Conservation (phyloP, 306 rosid genomes). For the Fragaria iinumae region DNA sequence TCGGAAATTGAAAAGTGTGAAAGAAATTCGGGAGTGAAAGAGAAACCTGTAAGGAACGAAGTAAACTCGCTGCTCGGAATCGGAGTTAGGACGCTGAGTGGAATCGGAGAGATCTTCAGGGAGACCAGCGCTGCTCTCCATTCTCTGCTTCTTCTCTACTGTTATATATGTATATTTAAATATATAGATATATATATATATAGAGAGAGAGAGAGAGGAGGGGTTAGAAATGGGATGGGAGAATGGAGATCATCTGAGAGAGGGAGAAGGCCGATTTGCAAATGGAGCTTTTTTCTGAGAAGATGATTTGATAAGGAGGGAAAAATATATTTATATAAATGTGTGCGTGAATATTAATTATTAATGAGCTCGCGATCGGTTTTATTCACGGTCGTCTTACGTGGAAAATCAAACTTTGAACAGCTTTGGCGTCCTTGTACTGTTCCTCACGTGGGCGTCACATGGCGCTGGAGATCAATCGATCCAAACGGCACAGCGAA, state of each 20-base stretch:
- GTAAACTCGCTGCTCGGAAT: slow-evolving; percentile 74
- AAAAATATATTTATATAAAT: slow-evolving; percentile 26
- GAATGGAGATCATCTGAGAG: slow-evolving; percentile 44
- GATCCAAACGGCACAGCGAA: no score
- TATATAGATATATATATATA: background rate
- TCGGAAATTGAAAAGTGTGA: background rate
- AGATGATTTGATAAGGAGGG: slow-evolving; percentile 49
- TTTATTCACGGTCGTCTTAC: background rate
- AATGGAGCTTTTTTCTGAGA: slow-evolving; percentile 50
- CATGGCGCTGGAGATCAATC: no score
- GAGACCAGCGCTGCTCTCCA: slow-evolving; percentile 24
- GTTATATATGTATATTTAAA: no score
- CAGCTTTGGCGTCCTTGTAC: no score
- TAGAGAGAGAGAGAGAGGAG: slow-evolving; percentile 11
- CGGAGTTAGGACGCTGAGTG: slow-evolving; percentile 44
- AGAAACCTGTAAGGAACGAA: slow-evolving; percentile 86
- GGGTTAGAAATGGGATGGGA: slow-evolving; percentile 26
- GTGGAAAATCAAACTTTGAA: no score
- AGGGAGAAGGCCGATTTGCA: slow-evolving; percentile 52
- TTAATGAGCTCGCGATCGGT: background rate
- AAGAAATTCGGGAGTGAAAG: slow-evolving; percentile 1
- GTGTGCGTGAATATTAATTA: background rate
- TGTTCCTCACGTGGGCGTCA: no score
- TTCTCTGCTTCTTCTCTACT: background rate
- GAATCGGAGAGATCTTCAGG: slow-evolving; percentile 66